These are phyloP conservation scores for Kazachstania kunashirensis DNA, from an alignment of 805 yeast genomes.

Conservation along the genomic window DNA sequence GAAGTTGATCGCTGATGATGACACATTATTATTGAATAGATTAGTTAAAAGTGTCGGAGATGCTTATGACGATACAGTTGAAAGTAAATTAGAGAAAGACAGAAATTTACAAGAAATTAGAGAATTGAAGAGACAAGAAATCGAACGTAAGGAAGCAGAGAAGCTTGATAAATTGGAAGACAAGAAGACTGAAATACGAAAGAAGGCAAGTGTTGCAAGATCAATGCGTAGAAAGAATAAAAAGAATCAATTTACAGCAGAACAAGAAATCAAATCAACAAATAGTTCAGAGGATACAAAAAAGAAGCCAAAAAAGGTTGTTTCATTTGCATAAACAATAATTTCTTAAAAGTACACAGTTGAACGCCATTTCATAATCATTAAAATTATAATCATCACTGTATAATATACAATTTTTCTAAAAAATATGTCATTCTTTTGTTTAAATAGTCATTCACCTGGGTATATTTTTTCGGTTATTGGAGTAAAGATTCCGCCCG, in stretches of 20 bases:
- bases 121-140: conserved; percentile 75
- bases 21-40: conserved; percentile 51
- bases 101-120: conserved; percentile 83
- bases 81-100: conserved; percentile 83
- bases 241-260: conserved; percentile 9
- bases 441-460: too few species aligned
- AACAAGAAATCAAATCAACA: conserved; percentile 5
- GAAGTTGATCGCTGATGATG: conserved; percentile 64
- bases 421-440: too few species aligned
- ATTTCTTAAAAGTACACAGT: too few species aligned
- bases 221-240: conserved; percentile 51
- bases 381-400: too few species aligned
- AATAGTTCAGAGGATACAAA: too few species aligned
- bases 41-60: conserved; percentile 76
- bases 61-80: conserved; percentile 64
- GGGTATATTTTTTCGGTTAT: too few species aligned
- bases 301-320: conserved; percentile 35
- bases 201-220: conserved; percentile 63
- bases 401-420: too few species aligned
- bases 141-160: conserved; percentile 70
- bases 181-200: conserved; percentile 68
- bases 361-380: too few species aligned
- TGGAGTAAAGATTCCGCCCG: too few species aligned
- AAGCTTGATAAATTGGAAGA: conserved; percentile 61
- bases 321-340: conserved; percentile 37